Evolutionary conservation across 495 filamentous ascomycete genomes (phyloP).

Genomic region (Eremomyces bilateralis): DNA sequence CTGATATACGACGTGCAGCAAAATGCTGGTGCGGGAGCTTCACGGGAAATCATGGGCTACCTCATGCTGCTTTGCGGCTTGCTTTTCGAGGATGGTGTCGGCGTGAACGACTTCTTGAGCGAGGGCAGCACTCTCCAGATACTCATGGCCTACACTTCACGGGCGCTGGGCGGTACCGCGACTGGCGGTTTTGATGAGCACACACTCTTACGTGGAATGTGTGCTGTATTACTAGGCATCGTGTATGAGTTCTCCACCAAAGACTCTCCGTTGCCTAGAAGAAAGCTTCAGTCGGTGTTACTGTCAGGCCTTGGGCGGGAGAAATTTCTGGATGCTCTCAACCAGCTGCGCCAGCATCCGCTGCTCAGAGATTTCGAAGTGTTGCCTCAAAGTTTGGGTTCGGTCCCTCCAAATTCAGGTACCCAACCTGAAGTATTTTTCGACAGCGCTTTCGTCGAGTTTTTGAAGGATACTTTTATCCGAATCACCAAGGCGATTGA

Average conservation of each 20-base stretch:
- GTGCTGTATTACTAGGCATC: constrained; percentile 63
- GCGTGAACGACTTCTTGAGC: constrained; percentile 81
- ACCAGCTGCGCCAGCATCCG: constrained; percentile 56
- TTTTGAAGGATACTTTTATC: constrained; percentile 87
- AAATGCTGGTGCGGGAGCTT: constrained; percentile 57
- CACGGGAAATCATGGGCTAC: constrained; percentile 66
- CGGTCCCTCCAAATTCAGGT: constrained; percentile 30
- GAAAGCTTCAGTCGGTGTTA: constrained; percentile 62
- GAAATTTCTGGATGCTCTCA: constrained; percentile 71
- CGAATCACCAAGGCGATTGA: constrained; percentile 73
- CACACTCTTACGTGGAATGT: constrained; percentile 58
- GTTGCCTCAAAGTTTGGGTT: constrained; percentile 46
- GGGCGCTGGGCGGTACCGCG: neutral
- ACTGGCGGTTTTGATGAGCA: constrained; percentile 30
- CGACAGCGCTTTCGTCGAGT: constrained; percentile 72
- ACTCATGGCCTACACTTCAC: constrained; percentile 49
- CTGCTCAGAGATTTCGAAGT: constrained; percentile 83
- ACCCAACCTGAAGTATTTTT: constrained; percentile 69
- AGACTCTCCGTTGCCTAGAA: constrained; percentile 74
- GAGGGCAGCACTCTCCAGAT: constrained; percentile 85
- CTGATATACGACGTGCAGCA: constrained; percentile 54
- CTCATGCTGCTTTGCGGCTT: constrained; percentile 82
- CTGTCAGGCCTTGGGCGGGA: constrained; percentile 63
- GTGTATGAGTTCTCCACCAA: constrained; percentile 96
- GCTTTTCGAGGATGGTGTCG: constrained; percentile 82